Conservation (phyloP, 2,329 filamentous ascomycete species). For the Amauroascus niger region DNA sequence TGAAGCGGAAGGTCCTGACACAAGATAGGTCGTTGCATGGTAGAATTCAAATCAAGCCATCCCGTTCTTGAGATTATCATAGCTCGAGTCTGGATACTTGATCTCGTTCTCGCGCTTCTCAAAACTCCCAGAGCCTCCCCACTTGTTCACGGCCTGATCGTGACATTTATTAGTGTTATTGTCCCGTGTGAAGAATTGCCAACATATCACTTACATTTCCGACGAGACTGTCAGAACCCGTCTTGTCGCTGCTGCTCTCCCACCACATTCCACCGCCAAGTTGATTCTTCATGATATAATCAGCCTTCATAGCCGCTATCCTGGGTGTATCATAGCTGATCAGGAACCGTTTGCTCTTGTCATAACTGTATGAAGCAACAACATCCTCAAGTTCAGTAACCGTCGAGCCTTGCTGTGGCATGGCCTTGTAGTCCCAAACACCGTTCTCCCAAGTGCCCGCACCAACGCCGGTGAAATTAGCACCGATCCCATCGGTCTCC, state of each 20-base stretch:
- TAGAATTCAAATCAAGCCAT: background rate
- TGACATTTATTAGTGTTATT: background rate
- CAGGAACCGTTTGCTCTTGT: constrained; percentile 50
- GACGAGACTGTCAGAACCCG: constrained; percentile 9
- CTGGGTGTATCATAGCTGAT: constrained; percentile 66
- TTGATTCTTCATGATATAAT: constrained; percentile 55
- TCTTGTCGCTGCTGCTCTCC: constrained; percentile 67
- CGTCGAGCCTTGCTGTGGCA: constrained; percentile 58
- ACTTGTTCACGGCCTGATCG: constrained; percentile 10
- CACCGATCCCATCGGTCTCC: constrained; percentile 64
- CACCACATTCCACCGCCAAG: constrained; percentile 96
- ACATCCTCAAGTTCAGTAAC: constrained; percentile 52
- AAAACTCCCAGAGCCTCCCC: constrained; percentile 6
- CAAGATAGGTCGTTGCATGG: too few relatives aligned
- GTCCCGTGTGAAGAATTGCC: background rate
- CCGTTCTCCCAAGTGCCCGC: constrained; percentile 76
- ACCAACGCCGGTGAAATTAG: constrained; percentile 60
- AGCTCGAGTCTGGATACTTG: constrained; percentile 14
- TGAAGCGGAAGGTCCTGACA: background rate
- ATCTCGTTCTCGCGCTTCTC: constrained; percentile 15
- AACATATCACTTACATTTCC: constrained; percentile 9
- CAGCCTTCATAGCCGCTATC: constrained; percentile 59
- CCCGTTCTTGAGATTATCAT: constrained; percentile 15
- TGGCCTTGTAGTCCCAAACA: constrained; percentile 77
- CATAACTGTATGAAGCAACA: constrained; percentile 65